Conservation (phyloP, 768 basidiomycete genomes). For the Lanmaoa rubissima region DNA sequence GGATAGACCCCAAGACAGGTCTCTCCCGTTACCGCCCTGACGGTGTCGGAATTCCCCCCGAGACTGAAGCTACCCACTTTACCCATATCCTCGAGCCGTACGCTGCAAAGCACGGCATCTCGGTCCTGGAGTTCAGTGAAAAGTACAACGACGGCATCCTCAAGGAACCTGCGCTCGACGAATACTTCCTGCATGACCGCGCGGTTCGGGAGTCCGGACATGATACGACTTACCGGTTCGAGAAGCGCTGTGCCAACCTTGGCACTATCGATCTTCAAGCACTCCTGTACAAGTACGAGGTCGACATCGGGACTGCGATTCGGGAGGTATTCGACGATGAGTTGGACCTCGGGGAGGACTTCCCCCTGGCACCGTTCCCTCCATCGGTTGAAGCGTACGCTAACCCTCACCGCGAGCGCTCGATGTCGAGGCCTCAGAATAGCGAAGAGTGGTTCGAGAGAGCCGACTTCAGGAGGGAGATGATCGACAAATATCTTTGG, state of each 20-base stretch:
- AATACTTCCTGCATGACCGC: constrained; percentile 97
- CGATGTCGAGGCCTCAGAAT: constrained; percentile 58
- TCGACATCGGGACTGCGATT: constrained; percentile 98
- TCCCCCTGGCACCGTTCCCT: constrained; percentile 89
- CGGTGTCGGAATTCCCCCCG: constrained; percentile 94
- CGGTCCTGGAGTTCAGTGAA: constrained; percentile 94
- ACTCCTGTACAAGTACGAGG: constrained; percentile 96
- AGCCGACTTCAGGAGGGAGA: constrained; percentile 75
- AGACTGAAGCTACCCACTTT: constrained; percentile 98
- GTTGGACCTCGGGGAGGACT: constrained; percentile 90
- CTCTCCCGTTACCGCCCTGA: constrained; percentile 93
- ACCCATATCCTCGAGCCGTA: constrained; percentile 96
- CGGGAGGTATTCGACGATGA: constrained; percentile 92
- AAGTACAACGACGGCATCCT: constrained; percentile 86
- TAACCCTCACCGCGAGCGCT: constrained; percentile 57
- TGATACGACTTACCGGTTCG: constrained; percentile 95
- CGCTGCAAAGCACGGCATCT: constrained; percentile 88
- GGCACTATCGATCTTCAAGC: constrained; percentile 96
- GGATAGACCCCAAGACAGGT: constrained; percentile 92
- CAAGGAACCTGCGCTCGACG: constrained; percentile 86
- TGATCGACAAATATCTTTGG: constrained; percentile 95
- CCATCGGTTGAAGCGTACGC: constrained; percentile 70
- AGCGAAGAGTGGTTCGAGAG: constrained; percentile 93
- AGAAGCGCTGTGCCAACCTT: constrained; percentile 95
- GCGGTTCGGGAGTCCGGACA: constrained; percentile 95